Conservation (phyloP, 257 asterid genomes). For the Ballota nigra region DNA sequence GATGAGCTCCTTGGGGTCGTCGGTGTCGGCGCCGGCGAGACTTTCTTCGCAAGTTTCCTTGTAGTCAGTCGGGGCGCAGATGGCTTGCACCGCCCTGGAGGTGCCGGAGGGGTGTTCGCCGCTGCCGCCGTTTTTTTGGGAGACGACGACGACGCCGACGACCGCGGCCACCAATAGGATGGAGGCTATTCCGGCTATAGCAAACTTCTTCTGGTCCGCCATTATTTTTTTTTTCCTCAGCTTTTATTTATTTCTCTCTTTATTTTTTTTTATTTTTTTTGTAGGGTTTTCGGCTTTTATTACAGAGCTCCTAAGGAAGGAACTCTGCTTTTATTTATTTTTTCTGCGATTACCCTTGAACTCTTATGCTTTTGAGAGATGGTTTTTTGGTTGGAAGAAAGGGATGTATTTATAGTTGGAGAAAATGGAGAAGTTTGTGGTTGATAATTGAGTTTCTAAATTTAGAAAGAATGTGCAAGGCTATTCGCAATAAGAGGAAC, state of each 20-base stretch:
- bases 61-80: conserved; percentile 64
- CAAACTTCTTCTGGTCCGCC: background rate
- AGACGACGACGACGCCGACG: conserved; percentile 23
- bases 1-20: conserved; percentile 55
- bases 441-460: background rate
- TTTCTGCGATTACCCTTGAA: conserved; percentile 2
- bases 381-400: background rate
- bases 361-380: background rate
- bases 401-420: conserved; percentile 6
- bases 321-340: background rate
- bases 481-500: background rate
- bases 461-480: background rate
- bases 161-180: conserved; percentile 55
- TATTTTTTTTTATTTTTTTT: background rate
- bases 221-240: background rate
- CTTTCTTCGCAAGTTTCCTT: conserved; percentile 49
- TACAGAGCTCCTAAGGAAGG: conserved; percentile 22
- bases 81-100: conserved; percentile 37
- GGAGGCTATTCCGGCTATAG: conserved; percentile 25
- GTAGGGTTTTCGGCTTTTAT: background rate
- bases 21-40: conserved; percentile 45
- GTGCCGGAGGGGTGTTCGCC: background rate
- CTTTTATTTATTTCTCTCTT: background rate
- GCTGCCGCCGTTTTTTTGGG: background rate
- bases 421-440: background rate